Conservation (phyloP, 805 yeast genomes). For the Candida succiphila region DNA sequence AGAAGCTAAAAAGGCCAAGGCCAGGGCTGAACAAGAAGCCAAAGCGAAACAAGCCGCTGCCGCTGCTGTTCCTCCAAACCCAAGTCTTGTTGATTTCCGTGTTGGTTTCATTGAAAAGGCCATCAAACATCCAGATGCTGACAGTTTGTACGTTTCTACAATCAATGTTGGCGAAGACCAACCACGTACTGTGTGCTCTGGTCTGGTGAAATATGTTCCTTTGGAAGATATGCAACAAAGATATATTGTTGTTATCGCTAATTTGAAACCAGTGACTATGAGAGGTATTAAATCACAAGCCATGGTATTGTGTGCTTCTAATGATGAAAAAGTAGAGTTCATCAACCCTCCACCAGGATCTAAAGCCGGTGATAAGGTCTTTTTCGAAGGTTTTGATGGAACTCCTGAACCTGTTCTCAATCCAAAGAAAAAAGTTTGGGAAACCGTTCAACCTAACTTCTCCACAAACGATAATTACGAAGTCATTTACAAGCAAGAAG, state of each 20-base stretch:
- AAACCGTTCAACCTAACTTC: slow-evolving; percentile 85
- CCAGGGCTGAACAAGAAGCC: slow-evolving; percentile 49
- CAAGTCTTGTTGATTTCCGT: slow-evolving; percentile 82
- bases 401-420: slow-evolving; percentile 86
- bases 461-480: slow-evolving; percentile 67
- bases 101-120: slow-evolving; percentile 98
- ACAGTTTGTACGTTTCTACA: slow-evolving; percentile 90
- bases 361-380: slow-evolving; percentile 91
- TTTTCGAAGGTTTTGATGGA: slow-evolving; percentile 85
- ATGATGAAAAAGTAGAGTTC: slow-evolving; percentile 68
- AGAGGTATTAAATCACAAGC: slow-evolving; percentile 93
- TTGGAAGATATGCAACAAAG: slow-evolving; percentile 95
- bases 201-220: slow-evolving; percentile 81
- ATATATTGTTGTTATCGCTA: slow-evolving; percentile 83
- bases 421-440: slow-evolving; percentile 99
- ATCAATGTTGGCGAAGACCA: slow-evolving; percentile 93
- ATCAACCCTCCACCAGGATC: slow-evolving; percentile 92
- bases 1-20: slow-evolving; percentile 32
- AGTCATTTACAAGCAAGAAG: slow-evolving; percentile 73
- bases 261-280: slow-evolving; percentile 96
- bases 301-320: slow-evolving; percentile 93
- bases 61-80: slow-evolving; percentile 59
- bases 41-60: slow-evolving; percentile 40
- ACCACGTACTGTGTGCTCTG: slow-evolving; percentile 98
- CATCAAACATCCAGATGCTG: slow-evolving; percentile 96